These are phyloP conservation scores for Trichopus zeylanicus DNA, from an alignment of 116 monocot species.

Conservation along the genomic window DNA sequence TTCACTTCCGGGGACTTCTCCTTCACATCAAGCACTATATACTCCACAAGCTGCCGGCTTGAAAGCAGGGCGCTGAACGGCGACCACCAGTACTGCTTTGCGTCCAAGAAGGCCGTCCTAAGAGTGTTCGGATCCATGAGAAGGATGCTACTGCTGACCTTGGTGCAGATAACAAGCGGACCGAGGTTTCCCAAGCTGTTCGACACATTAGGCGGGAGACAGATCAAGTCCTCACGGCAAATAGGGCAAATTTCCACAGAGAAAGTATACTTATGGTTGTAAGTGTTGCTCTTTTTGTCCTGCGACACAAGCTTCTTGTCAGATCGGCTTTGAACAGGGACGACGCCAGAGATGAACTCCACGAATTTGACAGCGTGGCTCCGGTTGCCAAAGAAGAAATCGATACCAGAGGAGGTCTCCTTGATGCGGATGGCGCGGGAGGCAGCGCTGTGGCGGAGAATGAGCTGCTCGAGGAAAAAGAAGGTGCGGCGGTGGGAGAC, in stretches of 20 bases:
- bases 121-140: constrained; percentile 66
- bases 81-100: constrained; percentile 66
- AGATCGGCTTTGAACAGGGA: constrained; percentile 37
- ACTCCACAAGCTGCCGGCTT: constrained; percentile 83
- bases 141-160: constrained; percentile 52
- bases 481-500: constrained; percentile 84
- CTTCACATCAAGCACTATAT: constrained; percentile 66
- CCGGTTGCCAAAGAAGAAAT: constrained; percentile 71
- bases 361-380: constrained; percentile 76
- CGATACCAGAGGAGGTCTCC: constrained; percentile 58
- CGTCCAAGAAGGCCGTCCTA: constrained; percentile 52
- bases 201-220: constrained; percentile 62
- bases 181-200: constrained; percentile 63
- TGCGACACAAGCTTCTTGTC: constrained; percentile 90
- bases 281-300: constrained; percentile 59
- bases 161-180: constrained; percentile 77
- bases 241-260: constrained; percentile 84
- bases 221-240: constrained; percentile 83
- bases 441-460: constrained; percentile 75
- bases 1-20: constrained; percentile 24
- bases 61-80: constrained; percentile 60
- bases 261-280: constrained; percentile 87
- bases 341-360: constrained; percentile 57
- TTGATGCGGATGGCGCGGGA: constrained; percentile 60
- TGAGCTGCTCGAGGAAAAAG: constrained; percentile 82